Evolutionary conservation across 768 basidiomycete genomes (phyloP).

Genomic region (button mushroom (Agaricus bisporus)): DNA sequence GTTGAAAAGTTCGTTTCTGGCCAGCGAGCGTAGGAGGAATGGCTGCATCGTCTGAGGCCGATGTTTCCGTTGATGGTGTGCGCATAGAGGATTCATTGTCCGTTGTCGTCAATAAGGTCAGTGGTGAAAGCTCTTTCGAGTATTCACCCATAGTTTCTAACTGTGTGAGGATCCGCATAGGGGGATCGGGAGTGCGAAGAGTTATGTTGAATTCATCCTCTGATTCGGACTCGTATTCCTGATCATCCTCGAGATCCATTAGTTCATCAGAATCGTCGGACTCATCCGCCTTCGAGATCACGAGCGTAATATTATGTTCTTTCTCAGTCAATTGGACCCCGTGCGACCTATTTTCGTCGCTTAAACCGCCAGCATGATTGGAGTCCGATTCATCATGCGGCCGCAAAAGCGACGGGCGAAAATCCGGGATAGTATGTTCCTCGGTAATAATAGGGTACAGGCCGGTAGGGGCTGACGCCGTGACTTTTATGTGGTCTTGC

Average conservation of each 20-base stretch:
- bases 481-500: constrained; percentile 23
- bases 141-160: neutral
- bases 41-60: constrained; percentile 12
- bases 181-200: constrained; percentile 52
- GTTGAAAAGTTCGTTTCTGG: constrained; percentile 2
- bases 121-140: constrained; percentile 12
- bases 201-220: constrained; percentile 67
- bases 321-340: constrained; percentile 33
- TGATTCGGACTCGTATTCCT: constrained; percentile 29
- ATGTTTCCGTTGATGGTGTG: constrained; percentile 39
- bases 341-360: constrained; percentile 37
- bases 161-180: constrained; percentile 11
- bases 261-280: constrained; percentile 23
- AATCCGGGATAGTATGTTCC: constrained; percentile 48
- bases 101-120: constrained; percentile 31
- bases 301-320: constrained; percentile 25
- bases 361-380: constrained; percentile 54
- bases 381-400: constrained; percentile 54
- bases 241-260: constrained; percentile 12
- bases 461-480: constrained; percentile 16
- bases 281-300: constrained; percentile 25
- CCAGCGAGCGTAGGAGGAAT: neutral
- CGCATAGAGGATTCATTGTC: constrained; percentile 31
- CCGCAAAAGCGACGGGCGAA: constrained; percentile 64
- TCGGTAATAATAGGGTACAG: constrained; percentile 33